Base-by-base conservation (phyloP, 768 basidiomycete species). In the Dacryopinax spathularia region DNA sequence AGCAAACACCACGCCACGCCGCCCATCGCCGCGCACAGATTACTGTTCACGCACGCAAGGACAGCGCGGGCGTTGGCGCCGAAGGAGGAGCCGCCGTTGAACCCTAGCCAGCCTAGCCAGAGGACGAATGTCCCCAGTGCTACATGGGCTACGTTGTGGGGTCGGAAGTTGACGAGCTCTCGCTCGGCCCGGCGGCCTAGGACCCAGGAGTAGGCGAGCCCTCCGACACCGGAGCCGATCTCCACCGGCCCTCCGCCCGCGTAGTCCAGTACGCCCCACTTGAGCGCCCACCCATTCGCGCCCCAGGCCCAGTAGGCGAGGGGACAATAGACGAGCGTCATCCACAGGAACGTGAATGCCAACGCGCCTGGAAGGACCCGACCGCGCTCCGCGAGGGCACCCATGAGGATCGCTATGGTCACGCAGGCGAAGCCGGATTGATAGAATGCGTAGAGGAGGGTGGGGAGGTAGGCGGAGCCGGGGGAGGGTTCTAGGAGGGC, bases 241-340 rank as follows among this genome's bases (percentile, higher is more conserved):
- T 92, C 89, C 68, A 93, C 90, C 15, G 91, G 91, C 10, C 88
- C 88, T 18, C 90, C 90, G 43, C 88, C 88, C 62, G 92, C 91
- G 71, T 89, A 96, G 73, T 95, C 91, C 56, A 90, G 77, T 29
- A 88, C 87, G 16, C 92, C 92, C 66, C 75, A 66, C 63, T 82
- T 83, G 73, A 84, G 87, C 6, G 81, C 86, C 92, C 92, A 96
- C 1, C 92, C 91, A 65, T 87, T 83, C 0, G 75, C 67, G 61
- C 82, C 82, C 91, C 91, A 94, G 1, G 81, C 80, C 89, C 91
- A 93, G 72, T 81, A 87, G 33, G 90, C 91, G 64, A 94, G 79
- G 9, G 89, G 90, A 69, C 88, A 90, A 73, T 93, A 92, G 18
- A 93, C 90, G 61, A 93, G 66, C 5, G 91, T 93, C 71, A 85